Evolutionary conservation across 2,329 filamentous ascomycete genomes (phyloP).

Genomic region (Orbilia javanica): DNA sequence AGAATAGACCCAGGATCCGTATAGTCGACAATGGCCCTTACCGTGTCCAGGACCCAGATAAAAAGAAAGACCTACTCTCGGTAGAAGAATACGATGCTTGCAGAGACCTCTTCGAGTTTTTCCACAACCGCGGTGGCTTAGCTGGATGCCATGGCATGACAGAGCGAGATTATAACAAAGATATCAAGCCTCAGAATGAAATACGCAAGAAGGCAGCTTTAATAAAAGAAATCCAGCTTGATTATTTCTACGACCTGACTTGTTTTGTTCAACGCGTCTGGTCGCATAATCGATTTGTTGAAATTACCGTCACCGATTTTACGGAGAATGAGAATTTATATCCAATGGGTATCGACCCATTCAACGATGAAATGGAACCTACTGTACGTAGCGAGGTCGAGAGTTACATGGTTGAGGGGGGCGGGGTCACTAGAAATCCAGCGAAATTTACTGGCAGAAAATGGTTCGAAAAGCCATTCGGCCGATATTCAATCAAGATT

Average conservation of each 20-base stretch:
- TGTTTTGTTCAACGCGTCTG: slow-evolving; percentile 44
- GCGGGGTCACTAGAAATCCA: slow-evolving; percentile 2
- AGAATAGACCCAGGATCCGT: slow-evolving; percentile 23
- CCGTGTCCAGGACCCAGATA: slow-evolving; percentile 17
- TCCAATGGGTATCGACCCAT: slow-evolving; percentile 6
- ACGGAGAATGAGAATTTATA: slow-evolving; percentile 31
- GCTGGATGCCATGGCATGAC: slow-evolving; percentile 33
- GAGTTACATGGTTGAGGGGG: slow-evolving; percentile 27
- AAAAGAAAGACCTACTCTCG: slow-evolving; percentile 21
- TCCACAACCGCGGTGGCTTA: slow-evolving; percentile 29
- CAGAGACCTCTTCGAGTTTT: slow-evolving; percentile 48
- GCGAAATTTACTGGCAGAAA: not conserved
- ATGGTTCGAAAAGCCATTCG: slow-evolving; percentile 50
- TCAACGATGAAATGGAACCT: slow-evolving; percentile 3
- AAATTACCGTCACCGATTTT: slow-evolving; percentile 45
- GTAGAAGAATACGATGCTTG: slow-evolving; percentile 37
- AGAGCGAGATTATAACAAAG: slow-evolving; percentile 19
- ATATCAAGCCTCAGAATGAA: not conserved
- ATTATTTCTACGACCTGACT: slow-evolving; percentile 45
- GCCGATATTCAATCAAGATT: slow-evolving; percentile 20
- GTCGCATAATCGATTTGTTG: not conserved
- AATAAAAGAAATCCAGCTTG: slow-evolving; percentile 41
- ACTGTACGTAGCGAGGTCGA: slow-evolving; percentile 15
- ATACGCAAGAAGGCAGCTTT: slow-evolving; percentile 13
- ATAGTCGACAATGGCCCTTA: slow-evolving; percentile 34